These are phyloP conservation scores for Inonotus hispidus DNA, from an alignment of 1,284 basidiomycete genomes.

Conservation along the genomic window DNA sequence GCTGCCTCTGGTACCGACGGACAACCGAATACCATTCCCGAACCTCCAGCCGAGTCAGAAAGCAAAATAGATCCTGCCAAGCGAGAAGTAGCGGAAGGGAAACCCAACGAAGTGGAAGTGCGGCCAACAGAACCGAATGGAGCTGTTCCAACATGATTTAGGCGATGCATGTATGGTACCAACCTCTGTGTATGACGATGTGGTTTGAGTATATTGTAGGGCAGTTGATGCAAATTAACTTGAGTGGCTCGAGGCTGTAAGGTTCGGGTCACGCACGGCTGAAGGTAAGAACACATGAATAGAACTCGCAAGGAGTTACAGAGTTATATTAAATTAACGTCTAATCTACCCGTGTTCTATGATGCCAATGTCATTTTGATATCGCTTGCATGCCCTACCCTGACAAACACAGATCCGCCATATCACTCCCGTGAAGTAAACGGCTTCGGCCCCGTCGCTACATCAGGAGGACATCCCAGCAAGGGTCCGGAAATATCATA, in stretches of 20 bases:
- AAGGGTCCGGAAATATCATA: slow-evolving; percentile 37
- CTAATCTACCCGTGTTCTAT: no score
- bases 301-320: no score
- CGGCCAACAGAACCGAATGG: neutral
- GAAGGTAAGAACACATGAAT: no score
- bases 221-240: no score
- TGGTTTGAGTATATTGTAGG: no score
- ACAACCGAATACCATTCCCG: neutral
- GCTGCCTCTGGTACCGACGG: neutral
- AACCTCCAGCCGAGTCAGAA: neutral
- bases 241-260: no score
- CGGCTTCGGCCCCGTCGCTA: neutral
- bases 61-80: neutral
- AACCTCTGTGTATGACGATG: no score
- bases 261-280: no score
- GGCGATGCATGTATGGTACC: neutral
- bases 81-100: neutral
- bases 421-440: neutral
- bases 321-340: no score
- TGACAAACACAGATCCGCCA: no score
- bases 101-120: neutral
- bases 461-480: slow-evolving; percentile 2
- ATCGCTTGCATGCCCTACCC: no score
- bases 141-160: neutral
- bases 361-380: no score